Evolutionary conservation across 2,329 filamentous ascomycete species (phyloP), one percentile per base, ranked within the genome.

Genomic region (Aspergillus versicolor): DNA sequence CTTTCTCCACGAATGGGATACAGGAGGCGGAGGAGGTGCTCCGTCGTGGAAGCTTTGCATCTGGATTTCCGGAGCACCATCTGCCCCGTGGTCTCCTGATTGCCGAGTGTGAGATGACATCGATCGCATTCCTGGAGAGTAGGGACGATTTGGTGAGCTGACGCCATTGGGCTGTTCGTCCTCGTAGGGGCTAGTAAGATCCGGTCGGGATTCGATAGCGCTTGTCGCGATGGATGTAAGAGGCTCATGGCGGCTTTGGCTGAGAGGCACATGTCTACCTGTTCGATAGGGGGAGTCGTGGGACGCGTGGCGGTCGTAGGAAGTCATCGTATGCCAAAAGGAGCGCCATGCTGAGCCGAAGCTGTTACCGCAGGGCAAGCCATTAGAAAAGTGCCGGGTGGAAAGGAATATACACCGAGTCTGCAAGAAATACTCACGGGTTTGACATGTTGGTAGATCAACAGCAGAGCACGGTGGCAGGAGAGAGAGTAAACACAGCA

Each of bases 11-110:
- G 93, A 96, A 77, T 97, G 92, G 48, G 81, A 75, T 40, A 96
- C 87, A 6, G 94, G 92, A 2, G 94, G 94, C 7, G 94, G 86
- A 3, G 94, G 94, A 2, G 94, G 92, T 22, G 91, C 83, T 55
- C 94, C 94, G 65, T 97, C 92, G 68, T 89, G 87, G 77, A 99
- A 99, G 61, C 89, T 89, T 77, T 97, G 94, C 91, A 99, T 94
- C 65, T 89, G 93, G 61, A 99, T 96, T 74, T 97, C 93, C 63
- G 90, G 21, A 21, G 21, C 90, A 5, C 86, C 86, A 70, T 94
- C 90, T 66, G 85, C 84, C 57, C 87, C 84, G 58, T 79, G 79
- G 63, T 86, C 84, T 60, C 82, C 86, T 37, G 85, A 81, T 47
- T 66, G 69, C 67, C 85, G 82, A 65, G 84, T 76, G 61, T 84